A percentile compares a stretch with the other conserved stretches of the same genome.
These are phyloP conservation scores for Ganoderma sinense DNA, from an alignment of 1,284 basidiomycete genomes.

Conservation along the genomic window DNA sequence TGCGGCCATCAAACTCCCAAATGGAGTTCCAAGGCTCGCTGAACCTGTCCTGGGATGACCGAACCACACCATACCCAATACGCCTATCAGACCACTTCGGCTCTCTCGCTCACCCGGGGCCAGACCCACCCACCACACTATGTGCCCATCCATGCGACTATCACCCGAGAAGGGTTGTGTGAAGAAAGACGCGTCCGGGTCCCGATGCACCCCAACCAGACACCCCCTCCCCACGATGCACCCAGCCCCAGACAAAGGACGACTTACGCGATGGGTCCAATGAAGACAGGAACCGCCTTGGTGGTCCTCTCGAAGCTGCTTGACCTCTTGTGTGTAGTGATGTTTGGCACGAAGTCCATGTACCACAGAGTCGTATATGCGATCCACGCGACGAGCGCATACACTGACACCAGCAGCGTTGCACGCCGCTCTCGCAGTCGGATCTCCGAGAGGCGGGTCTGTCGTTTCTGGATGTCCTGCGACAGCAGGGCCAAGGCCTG, in stretches of 20 bases:
- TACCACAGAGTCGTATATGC: slow-evolving; percentile 88
- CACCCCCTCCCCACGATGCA: neutral
- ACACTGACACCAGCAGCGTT: slow-evolving; percentile 83
- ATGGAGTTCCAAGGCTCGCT: neutral
- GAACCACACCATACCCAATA: neutral
- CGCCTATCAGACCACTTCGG: neutral
- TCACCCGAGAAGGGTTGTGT: neutral
- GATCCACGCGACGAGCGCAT: slow-evolving; percentile 84
- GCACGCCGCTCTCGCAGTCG: slow-evolving; percentile 86
- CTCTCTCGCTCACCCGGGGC: neutral
- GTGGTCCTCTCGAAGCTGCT: slow-evolving; percentile 55
- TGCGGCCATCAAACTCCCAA: neutral
- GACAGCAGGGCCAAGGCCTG: slow-evolving; percentile 70
- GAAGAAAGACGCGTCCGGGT: neutral
- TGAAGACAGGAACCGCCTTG: slow-evolving; percentile 64
- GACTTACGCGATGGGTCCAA: slow-evolving; percentile 85
- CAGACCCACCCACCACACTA: neutral
- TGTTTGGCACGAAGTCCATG: slow-evolving; percentile 63
- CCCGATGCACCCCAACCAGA: neutral
- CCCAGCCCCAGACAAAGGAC: slow-evolving; percentile 11
- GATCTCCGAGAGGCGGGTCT: slow-evolving; percentile 88
- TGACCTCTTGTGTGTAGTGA: slow-evolving; percentile 40
- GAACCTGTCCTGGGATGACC: neutral
- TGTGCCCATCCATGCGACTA: neutral
- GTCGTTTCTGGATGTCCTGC: slow-evolving; percentile 74